phyloP scores from a whole-genome alignment of 1,139 yeast species.

The Kurtzmaniella natalensis region DNA sequence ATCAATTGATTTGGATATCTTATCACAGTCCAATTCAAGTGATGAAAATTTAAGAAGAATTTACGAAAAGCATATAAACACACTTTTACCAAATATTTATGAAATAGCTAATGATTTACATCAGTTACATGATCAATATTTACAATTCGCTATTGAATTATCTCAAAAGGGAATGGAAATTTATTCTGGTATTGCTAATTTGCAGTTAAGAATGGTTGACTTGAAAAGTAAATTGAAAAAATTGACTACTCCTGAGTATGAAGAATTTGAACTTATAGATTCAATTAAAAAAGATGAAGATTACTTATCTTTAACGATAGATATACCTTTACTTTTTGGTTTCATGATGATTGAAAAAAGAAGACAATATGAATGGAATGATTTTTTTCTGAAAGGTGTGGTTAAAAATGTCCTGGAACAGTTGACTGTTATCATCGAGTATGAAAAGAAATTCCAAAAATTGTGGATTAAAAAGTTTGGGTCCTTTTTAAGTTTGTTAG shows the following conservation, averaged over 20 bases:
- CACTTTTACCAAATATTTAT: constrained; percentile 12
- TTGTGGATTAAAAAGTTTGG: constrained; percentile 67
- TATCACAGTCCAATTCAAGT: constrained; percentile 9
- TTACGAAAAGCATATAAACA: constrained; percentile 15
- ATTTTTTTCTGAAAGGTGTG: constrained; percentile 46
- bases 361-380: constrained; percentile 67
- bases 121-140: not conserved
- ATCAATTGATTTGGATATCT: constrained; percentile 15
- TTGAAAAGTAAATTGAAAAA: constrained; percentile 27
- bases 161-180: constrained; percentile 19
- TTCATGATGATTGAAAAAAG: constrained; percentile 65
- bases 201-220: constrained; percentile 39
- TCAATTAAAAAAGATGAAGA: constrained; percentile 40
- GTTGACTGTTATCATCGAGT: constrained; percentile 52
- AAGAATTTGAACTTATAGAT: constrained; percentile 20
- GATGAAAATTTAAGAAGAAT: constrained; percentile 12
- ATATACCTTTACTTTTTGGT: constrained; percentile 80
- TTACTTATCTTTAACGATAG: constrained; percentile 53
- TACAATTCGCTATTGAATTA: not conserved
- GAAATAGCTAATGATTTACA: constrained; percentile 3
- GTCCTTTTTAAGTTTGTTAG: constrained; percentile 32
- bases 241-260: constrained; percentile 12
- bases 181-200: constrained; percentile 29
- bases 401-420: constrained; percentile 55
- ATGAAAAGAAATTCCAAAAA: constrained; percentile 53